Percentiles rank a stretch among this genome's conserved stretches.
Conservation (phyloP, 2,329 filamentous ascomycete species). For the Fusarium illudens region DNA sequence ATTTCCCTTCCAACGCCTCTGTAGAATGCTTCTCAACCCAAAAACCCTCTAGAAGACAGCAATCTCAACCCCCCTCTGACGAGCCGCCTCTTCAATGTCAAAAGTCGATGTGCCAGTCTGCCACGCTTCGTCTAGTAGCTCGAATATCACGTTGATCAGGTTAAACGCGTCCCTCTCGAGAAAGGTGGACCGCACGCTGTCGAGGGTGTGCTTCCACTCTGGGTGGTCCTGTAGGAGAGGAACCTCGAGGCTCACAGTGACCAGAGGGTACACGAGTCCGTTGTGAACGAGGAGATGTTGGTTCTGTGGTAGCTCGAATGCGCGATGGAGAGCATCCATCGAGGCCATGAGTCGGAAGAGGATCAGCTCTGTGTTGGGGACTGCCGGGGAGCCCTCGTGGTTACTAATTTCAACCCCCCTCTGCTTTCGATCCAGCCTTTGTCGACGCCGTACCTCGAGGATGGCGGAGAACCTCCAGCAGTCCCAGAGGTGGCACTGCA, state of each 20-base stretch:
- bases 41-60: conserved; percentile 24
- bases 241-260: conserved; percentile 33
- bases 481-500: conserved; percentile 36
- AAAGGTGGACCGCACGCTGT: conserved; percentile 24
- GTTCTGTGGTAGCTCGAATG: conserved; percentile 33
- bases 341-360: conserved; percentile 34
- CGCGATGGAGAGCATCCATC: conserved; percentile 34
- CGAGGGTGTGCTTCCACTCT: conserved; percentile 27
- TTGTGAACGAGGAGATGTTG: conserved; percentile 34
- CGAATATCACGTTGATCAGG: conserved; percentile 18
- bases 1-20: background rate
- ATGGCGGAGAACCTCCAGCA: conserved; percentile 36
- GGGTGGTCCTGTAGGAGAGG: conserved; percentile 23
- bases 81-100: conserved; percentile 28
- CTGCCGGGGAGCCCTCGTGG: background rate
- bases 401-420: background rate
- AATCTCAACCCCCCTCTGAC: conserved; percentile 19
- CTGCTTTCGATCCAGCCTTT: conserved; percentile 16
- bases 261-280: conserved; percentile 27
- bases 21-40: background rate
- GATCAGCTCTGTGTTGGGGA: conserved; percentile 28
- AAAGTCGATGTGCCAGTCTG: conserved; percentile 28
- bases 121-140: conserved; percentile 34
- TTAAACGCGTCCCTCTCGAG: conserved; percentile 19
- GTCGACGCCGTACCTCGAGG: conserved; percentile 32